Evolutionary conservation across 306 rosid species (phyloP).

Genomic region (Rosa rugosa): DNA sequence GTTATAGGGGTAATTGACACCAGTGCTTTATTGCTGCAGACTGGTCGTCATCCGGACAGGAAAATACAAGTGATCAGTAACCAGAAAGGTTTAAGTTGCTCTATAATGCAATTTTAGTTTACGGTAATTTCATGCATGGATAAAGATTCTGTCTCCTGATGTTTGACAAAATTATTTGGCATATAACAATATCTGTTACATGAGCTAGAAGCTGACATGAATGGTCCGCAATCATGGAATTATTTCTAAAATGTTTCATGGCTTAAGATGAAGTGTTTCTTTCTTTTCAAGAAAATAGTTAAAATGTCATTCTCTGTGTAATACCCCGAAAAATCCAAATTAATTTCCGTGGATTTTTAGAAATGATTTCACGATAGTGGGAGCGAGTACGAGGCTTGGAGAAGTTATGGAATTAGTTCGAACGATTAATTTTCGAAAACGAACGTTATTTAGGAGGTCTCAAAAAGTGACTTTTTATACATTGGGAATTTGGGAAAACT

Average conservation of each 20-base stretch:
- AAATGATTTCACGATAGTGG: too few relatives aligned
- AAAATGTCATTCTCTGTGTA: neutral
- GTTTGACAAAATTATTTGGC: neutral
- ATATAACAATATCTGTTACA: slow-evolving; percentile 4
- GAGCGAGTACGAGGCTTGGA: too few relatives aligned
- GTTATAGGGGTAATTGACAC: neutral
- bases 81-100: slow-evolving; percentile 68
- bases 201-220: neutral
- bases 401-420: too few relatives aligned
- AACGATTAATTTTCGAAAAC: too few relatives aligned
- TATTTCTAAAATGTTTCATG: neutral
- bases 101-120: slow-evolving; percentile 1
- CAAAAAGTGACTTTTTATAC: too few relatives aligned
- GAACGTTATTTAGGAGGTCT: too few relatives aligned
- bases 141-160: neutral
- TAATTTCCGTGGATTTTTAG: too few relatives aligned
- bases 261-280: neutral
- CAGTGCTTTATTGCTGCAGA: slow-evolving; percentile 39
- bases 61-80: slow-evolving; percentile 69
- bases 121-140: neutral
- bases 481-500: too few relatives aligned
- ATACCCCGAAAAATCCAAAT: too few relatives aligned
- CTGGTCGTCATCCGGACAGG: slow-evolving; percentile 58
- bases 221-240: neutral
- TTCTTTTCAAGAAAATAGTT: neutral